These are phyloP conservation scores for Aspergillus hortae DNA, from an alignment of 2,329 filamentous ascomycete genomes.

Conservation along the genomic window DNA sequence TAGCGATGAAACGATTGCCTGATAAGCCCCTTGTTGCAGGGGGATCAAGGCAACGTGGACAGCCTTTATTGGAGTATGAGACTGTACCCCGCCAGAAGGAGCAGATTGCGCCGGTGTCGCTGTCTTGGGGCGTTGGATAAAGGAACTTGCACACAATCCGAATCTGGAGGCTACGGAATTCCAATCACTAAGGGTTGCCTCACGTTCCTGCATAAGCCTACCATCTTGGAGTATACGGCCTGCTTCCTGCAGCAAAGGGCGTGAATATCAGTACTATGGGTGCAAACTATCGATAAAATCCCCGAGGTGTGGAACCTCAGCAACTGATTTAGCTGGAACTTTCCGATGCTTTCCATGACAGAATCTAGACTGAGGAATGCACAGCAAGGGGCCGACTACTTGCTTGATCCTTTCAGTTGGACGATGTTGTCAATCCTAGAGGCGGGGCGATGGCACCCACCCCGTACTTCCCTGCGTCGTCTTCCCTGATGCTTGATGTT, in stretches of 20 bases:
- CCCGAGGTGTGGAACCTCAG: slow-evolving; percentile 41
- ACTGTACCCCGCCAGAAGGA: too few species aligned
- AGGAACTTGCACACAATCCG: too few species aligned
- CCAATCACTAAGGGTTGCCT: too few species aligned
- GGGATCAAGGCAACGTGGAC: too few species aligned
- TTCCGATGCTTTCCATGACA: slow-evolving; percentile 48
- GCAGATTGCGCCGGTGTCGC: too few species aligned
- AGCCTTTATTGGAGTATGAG: too few species aligned
- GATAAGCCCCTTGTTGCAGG: too few species aligned
- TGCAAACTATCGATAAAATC: slow-evolving; percentile 40
- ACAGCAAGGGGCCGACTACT: slow-evolving; percentile 38
- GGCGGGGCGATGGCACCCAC: slow-evolving; percentile 51
- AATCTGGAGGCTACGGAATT: too few species aligned
- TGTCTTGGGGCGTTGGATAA: too few species aligned
- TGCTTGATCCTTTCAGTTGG: slow-evolving; percentile 54
- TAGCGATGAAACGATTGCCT: too few species aligned
- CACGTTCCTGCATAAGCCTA: too few species aligned
- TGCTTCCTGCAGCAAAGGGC: slow-evolving; percentile 39
- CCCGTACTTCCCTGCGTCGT: slow-evolving; percentile 55
- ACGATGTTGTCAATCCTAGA: slow-evolving; percentile 55
- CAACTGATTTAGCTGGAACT: slow-evolving; percentile 47
- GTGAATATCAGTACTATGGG: slow-evolving; percentile 36
- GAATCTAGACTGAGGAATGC: slow-evolving; percentile 41
- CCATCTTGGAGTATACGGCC: slow-evolving; percentile 32
- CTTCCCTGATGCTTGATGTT: slow-evolving; percentile 49